Percentiles rank a stretch among this genome's conserved stretches.
phyloP scores from a whole-genome alignment of 257 asterid genomes.

The Ehretia macrophylla region DNA sequence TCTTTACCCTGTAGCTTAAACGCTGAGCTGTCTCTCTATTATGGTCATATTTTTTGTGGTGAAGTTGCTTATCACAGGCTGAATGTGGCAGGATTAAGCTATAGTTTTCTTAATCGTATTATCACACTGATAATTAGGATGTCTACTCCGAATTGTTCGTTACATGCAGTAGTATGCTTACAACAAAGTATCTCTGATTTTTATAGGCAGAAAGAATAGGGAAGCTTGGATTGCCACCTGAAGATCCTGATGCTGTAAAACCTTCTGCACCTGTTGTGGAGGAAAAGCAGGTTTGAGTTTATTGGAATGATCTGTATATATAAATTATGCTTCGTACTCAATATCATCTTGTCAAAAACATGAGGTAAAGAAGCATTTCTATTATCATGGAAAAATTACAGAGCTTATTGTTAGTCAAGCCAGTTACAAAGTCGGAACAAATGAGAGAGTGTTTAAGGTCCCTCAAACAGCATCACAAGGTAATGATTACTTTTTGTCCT shows the following conservation, averaged over 20 bases:
- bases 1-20: background rate
- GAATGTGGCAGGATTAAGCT: background rate
- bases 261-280: slow-evolving; percentile 80
- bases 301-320: slow-evolving; percentile 8
- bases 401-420: slow-evolving; percentile 82
- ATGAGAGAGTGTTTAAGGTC: slow-evolving; percentile 94
- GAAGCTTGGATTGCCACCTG: slow-evolving; percentile 88
- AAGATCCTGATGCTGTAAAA: slow-evolving; percentile 57
- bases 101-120: background rate
- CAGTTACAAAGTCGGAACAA: slow-evolving; percentile 89
- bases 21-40: too few species aligned
- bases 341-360: slow-evolving; percentile 9
- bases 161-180: slow-evolving; percentile 6
- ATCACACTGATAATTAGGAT: background rate
- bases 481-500: slow-evolving; percentile 17
- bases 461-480: slow-evolving; percentile 86
- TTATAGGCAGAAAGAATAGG: slow-evolving; percentile 96
- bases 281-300: slow-evolving; percentile 66
- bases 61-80: too few species aligned
- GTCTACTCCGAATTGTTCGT: background rate
- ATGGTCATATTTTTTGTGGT: too few species aligned
- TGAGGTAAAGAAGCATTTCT: slow-evolving; percentile 8
- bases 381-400: slow-evolving; percentile 24
- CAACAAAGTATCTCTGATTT: slow-evolving; percentile 5
- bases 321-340: slow-evolving; percentile 11